phyloP scores from a whole-genome alignment of 2,329 filamentous ascomycete species.

The Lecanoromycetidae sp. region DNA sequence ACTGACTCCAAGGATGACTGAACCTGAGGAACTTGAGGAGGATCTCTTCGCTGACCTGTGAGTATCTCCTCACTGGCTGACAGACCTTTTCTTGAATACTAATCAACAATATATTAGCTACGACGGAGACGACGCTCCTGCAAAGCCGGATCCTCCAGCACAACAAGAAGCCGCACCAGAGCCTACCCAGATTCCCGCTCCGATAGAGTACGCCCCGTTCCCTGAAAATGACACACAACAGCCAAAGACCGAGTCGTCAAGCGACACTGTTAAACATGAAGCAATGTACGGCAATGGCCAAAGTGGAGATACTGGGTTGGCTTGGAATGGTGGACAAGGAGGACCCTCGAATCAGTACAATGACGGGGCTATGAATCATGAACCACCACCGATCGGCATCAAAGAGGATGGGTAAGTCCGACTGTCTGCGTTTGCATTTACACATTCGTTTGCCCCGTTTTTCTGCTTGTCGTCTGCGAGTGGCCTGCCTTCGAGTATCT shows the following conservation, averaged over 20 bases:
- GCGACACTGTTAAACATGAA: slow-evolving; percentile 6
- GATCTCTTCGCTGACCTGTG: slow-evolving; percentile 94
- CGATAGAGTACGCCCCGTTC: neutral
- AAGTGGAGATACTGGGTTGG: slow-evolving; percentile 6
- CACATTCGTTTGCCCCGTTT: slow-evolving; percentile 16
- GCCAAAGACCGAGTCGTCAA: neutral
- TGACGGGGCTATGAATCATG: slow-evolving; percentile 18
- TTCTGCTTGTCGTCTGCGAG: slow-evolving; percentile 13
- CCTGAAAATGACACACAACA: neutral
- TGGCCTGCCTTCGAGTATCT: neutral
- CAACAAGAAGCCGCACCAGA: slow-evolving; percentile 27
- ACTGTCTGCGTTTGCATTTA: slow-evolving; percentile 18
- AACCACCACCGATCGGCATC: slow-evolving; percentile 50
- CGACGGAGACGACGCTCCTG: slow-evolving; percentile 15
- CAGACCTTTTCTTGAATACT: too few species aligned
- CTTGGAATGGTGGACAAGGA: slow-evolving; percentile 10
- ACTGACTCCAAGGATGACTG: slow-evolving; percentile 47
- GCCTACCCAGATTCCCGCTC: slow-evolving; percentile 17
- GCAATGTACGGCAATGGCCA: slow-evolving; percentile 14
- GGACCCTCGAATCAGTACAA: slow-evolving; percentile 1
- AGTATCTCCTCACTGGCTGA: slow-evolving; percentile 36
- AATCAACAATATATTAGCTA: slow-evolving; percentile 6
- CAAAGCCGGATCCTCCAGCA: slow-evolving; percentile 23
- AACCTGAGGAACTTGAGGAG: slow-evolving; percentile 73
- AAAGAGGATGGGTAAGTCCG: slow-evolving; percentile 85